Evolutionary conservation across 176 grass and related monocot genomes (phyloP).

Genomic region (Eleusine coracana): DNA sequence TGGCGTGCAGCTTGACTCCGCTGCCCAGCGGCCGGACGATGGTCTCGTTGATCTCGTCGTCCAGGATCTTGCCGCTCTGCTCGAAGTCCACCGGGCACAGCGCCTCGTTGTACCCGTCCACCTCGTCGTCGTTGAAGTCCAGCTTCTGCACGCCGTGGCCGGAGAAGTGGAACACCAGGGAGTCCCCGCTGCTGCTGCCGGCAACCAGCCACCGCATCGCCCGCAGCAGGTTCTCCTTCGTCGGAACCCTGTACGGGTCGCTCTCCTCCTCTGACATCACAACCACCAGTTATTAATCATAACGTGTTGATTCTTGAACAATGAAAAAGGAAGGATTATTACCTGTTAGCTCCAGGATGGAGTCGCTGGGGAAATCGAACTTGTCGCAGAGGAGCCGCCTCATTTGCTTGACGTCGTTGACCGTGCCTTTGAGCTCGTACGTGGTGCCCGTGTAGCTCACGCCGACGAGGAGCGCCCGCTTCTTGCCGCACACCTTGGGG

Average conservation of each 20-base stretch:
- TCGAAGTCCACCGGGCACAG: slow-evolving; percentile 87
- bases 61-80: slow-evolving; percentile 52
- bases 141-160: slow-evolving; percentile 90
- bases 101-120: slow-evolving; percentile 86
- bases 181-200: slow-evolving; percentile 52
- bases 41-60: slow-evolving; percentile 62
- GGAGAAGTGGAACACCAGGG: slow-evolving; percentile 91
- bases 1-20: slow-evolving; percentile 81
- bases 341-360: slow-evolving; percentile 75
- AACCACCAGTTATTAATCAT: neutral
- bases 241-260: slow-evolving; percentile 39
- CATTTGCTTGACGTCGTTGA: slow-evolving; percentile 78
- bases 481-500: slow-evolving; percentile 48
- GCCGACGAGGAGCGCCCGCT: slow-evolving; percentile 85
- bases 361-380: slow-evolving; percentile 64
- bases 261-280: slow-evolving; percentile 36
- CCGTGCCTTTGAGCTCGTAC: slow-evolving; percentile 74
- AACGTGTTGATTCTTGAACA: neutral
- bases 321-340: neutral
- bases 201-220: slow-evolving; percentile 87
- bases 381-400: slow-evolving; percentile 54
- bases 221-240: slow-evolving; percentile 53
- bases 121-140: slow-evolving; percentile 63
- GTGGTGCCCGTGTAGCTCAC: slow-evolving; percentile 58
- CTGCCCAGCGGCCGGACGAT: slow-evolving; percentile 62